Evolutionary conservation across 1,139 yeast species (phyloP), one percentile per base, ranked within the genome.

Genomic region (Taphrina pruni): DNA sequence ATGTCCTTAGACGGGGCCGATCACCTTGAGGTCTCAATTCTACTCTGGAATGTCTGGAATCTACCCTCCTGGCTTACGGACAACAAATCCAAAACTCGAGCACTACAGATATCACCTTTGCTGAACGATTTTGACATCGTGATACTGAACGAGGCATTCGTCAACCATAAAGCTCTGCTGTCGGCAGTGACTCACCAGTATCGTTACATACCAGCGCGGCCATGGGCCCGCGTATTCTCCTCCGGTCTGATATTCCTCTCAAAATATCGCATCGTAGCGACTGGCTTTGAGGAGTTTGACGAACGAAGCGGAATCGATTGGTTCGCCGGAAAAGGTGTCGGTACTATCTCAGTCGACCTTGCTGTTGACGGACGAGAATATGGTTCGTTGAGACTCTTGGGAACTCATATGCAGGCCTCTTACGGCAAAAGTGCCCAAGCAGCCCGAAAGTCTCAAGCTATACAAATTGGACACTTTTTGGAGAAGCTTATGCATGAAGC

Each of bases 41-140:
- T 58, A 21, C 41, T 58, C 9, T 58, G 66, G 66, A 51, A 61
- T 21, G 66, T 61, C 14, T 61, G 66, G 66, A 61, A 61, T 35
- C 39, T 61, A 48, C 66, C 66, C 6, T 50, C 58, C 4, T 51
- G 57, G 57, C 58, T 61, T 14, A 61, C 66, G 7, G 66, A 61
- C 58, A 52, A 52, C 58, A 50, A 32, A 20, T 61, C 66, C 12
- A 38, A 52, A 38, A 38, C 57, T 6, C 32, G 66, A 61, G 66
- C 66, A 51, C 48, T 39, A 6, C 57, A 50, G 39, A 52, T 61
- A 12, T 61, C 66, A n/a, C 66, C 66, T 12, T 38, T 61, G 20
- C 48, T 61, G 21, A 50, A 61, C 17, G 58, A 48, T 6, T 61
- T 17, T 26, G 66, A 61, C 26, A 38, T 61, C 20, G 66, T 61